Percentiles rank a stretch among this genome's conserved stretches.
phyloP scores from a whole-genome alignment of 345 rosid species.

The Brassica rapa region DNA sequence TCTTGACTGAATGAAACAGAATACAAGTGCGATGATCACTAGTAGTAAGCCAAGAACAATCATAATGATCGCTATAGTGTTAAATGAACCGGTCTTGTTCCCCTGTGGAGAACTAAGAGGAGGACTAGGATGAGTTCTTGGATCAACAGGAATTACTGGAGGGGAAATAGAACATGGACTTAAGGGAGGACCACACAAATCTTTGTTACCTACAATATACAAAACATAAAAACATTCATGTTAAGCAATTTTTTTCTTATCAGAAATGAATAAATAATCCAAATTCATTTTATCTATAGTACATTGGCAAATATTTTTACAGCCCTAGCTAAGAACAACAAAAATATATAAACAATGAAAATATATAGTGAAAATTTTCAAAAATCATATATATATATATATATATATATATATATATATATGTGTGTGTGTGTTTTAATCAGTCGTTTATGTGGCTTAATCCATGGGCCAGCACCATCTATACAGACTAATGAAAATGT shows the following conservation, averaged over 20 bases:
- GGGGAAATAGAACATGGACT: constrained; percentile 37
- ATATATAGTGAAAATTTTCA: not conserved
- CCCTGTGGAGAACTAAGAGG: not conserved
- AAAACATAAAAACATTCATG: constrained; percentile 18
- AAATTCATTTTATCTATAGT: not conserved
- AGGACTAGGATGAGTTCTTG: constrained; percentile 8
- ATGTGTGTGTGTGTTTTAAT: no score
- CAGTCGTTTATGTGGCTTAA: not conserved
- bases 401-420: no score
- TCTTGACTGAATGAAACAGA: constrained; percentile 21
- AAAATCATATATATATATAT: no score
- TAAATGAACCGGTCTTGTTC: constrained; percentile 8
- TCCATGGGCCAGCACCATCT: not conserved
- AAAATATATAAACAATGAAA: not conserved
- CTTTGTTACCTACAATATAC: constrained; percentile 56
- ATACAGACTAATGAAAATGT: not conserved
- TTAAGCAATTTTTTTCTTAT: not conserved
- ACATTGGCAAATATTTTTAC: not conserved
- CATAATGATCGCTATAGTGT: constrained; percentile 37
- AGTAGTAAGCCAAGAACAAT: constrained; percentile 33
- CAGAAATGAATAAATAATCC: not conserved
- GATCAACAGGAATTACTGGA: constrained; percentile 10
- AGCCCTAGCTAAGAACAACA: not conserved
- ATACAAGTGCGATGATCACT: constrained; percentile 31
- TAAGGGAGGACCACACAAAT: constrained; percentile 61